Conservation (phyloP, 371 early-diverging fungal genomes). For the Mucor mucedo region DNA sequence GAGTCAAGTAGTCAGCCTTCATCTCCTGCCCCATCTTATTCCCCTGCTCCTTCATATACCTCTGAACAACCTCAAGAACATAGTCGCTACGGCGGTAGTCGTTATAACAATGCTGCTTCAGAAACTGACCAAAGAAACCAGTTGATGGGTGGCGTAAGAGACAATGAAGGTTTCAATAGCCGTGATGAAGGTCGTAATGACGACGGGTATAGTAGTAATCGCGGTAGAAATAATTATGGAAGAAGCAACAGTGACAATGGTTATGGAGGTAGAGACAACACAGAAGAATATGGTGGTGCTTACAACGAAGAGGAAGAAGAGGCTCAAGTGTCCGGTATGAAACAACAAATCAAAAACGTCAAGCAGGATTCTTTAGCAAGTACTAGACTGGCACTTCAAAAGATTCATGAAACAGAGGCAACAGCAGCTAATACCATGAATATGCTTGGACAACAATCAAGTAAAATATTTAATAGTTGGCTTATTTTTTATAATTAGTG, state of each 20-base stretch:
- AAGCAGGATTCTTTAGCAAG: constrained; percentile 77
- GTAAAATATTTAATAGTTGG: constrained; percentile 34
- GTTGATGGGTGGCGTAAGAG: constrained; percentile 14
- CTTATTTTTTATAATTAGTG: neutral
- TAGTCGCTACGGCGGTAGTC: constrained; percentile 4
- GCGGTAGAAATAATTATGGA: neutral
- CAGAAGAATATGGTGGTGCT: constrained; percentile 2
- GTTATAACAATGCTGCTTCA: neutral
- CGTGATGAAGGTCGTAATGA: constrained; percentile 1
- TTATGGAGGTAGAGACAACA: no score
- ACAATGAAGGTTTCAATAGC: constrained; percentile 1
- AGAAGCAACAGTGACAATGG: neutral
- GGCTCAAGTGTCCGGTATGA: constrained; percentile 64
- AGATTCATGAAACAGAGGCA: constrained; percentile 69
- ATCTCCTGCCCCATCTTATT: constrained; percentile 32
- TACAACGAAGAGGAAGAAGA: constrained; percentile 62
- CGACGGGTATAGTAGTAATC: neutral
- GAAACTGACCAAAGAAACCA: constrained; percentile 28
- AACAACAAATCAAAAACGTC: constrained; percentile 66
- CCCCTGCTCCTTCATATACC: constrained; percentile 27
- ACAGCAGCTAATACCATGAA: constrained; percentile 67
- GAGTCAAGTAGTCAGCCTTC: constrained; percentile 24
- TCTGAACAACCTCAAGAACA: constrained; percentile 12
- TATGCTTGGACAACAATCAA: constrained; percentile 68
- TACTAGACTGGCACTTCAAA: constrained; percentile 72